A percentile compares a stretch with the other conserved stretches of the same genome.
phyloP scores from a whole-genome alignment of 2,329 filamentous ascomycete species.

The Xenosphaeropsis pyriputrescens region DNA sequence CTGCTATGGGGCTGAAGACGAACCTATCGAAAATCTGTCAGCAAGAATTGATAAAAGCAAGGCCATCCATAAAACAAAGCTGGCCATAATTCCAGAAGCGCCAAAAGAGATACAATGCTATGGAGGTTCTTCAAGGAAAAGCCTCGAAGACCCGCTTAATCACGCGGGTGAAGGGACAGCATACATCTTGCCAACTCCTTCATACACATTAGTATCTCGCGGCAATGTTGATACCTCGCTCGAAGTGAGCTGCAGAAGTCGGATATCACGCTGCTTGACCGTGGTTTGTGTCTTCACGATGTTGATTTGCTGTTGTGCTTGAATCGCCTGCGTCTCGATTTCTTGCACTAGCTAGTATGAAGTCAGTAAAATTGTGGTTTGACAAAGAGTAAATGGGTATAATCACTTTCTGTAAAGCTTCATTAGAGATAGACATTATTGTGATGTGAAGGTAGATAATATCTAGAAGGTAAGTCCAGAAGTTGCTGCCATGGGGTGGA shows the following conservation, averaged over 20 bases:
- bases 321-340: constrained; percentile 79
- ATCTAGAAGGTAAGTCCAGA: too few species aligned
- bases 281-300: constrained; percentile 75
- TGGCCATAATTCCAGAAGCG: too few species aligned
- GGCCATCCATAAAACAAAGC: too few species aligned
- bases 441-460: too few species aligned
- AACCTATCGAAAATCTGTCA: constrained; percentile 47
- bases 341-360: constrained; percentile 65
- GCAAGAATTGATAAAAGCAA: neutral
- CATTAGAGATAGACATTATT: too few species aligned
- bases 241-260: constrained; percentile 75
- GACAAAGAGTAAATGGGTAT: too few species aligned
- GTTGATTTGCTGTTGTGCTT: constrained; percentile 83
- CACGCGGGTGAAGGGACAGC: constrained; percentile 22
- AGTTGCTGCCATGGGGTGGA: too few species aligned
- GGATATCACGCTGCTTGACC: constrained; percentile 75
- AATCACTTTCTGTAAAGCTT: too few species aligned
- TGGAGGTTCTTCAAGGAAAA: too few species aligned
- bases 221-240: constrained; percentile 71
- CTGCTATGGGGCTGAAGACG: constrained; percentile 57
- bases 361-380: neutral
- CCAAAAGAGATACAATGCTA: too few species aligned
- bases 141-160: too few species aligned
- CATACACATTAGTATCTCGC: constrained; percentile 67
- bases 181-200: constrained; percentile 95